Percentiles rank a stretch among this genome's conserved stretches.
Conservation (phyloP, 768 basidiomycete species). For the Basidioascus undulatus region DNA sequence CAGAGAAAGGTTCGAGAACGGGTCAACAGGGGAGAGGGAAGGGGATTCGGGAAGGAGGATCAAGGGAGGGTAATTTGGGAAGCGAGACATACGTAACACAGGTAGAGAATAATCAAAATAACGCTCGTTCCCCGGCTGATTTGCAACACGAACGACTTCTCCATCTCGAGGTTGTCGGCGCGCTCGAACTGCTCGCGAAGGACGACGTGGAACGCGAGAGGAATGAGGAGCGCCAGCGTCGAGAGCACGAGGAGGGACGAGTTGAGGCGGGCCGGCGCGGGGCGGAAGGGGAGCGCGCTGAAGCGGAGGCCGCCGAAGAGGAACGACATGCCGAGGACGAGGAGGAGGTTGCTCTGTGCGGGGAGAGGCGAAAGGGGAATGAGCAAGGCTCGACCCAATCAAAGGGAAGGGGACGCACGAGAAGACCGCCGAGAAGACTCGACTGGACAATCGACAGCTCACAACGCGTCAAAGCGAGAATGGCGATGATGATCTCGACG, state of each 20-base stretch:
- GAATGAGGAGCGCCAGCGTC: slow-evolving; percentile 21
- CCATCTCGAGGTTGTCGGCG: slow-evolving; percentile 23
- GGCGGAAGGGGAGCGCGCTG: slow-evolving; percentile 29
- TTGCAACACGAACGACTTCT: slow-evolving; percentile 23
- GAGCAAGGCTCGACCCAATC: too few relatives aligned
- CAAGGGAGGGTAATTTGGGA: not conserved
- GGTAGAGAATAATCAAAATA: slow-evolving; percentile 25
- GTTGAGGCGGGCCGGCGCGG: slow-evolving; percentile 26
- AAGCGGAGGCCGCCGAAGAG: slow-evolving; percentile 25
- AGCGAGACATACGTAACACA: slow-evolving; percentile 11
- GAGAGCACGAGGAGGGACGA: slow-evolving; percentile 18
- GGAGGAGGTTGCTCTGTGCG: slow-evolving; percentile 23
- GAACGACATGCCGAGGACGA: slow-evolving; percentile 20
- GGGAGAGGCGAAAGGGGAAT: too few relatives aligned
- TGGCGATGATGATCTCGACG: slow-evolving; percentile 29
- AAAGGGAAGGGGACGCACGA: too few relatives aligned
- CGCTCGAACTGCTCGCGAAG: slow-evolving; percentile 7
- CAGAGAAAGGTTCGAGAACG: slow-evolving; percentile 6
- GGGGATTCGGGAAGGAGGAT: too few relatives aligned
- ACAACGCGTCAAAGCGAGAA: slow-evolving; percentile 20
- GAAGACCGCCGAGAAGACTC: slow-evolving; percentile 27
- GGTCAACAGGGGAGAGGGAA: too few relatives aligned
- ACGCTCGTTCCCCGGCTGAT: slow-evolving; percentile 29
- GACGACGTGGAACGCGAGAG: slow-evolving; percentile 17
- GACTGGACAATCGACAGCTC: slow-evolving; percentile 32